Evolutionary conservation across 345 rosid species (phyloP), one percentile per base, ranked within the genome.

Genomic region (Geranium brycei): DNA sequence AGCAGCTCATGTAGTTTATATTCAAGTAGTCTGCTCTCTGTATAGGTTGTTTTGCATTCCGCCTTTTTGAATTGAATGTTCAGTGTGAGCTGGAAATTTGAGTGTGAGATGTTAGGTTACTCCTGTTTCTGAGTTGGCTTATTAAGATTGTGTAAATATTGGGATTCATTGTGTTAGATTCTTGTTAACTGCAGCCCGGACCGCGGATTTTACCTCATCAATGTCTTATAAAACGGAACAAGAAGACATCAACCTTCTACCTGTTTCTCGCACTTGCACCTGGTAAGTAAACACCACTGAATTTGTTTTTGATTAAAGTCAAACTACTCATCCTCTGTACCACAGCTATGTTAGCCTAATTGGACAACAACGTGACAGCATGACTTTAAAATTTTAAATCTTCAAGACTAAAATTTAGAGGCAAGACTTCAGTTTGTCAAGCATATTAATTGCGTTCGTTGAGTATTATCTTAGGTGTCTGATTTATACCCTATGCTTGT

Each of bases 171-270:
- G 53, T 47, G 13, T 35, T 56, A 18, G 58, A 23, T 66, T 19
- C 64, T 18, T 65, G 64, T 19, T 62, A 61, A 74, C 61, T 82
- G 85, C 86, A 90, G 95, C 80, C 91, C 31, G 97, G 96, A 66
- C 96, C 98, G 0, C 69, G 75, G 4, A 89, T 84, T 12, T 63
- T 67, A 35, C 81, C 89, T 0, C 85, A 89, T 69, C 92, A 84
- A 60, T 91, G 96, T 73, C 76, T 91, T 61, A 85, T 89, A 64
- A 87, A 67, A 77, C 78, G 95, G 77, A 81, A 77, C 72, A 84
- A 82, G 84, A 85, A 79, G 81, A 85, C 78, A 17, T 84, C 91
- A 4, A 89, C 95, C 0, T 89, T 87, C 66, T 87, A 64, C 80
- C 85, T 89, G 67, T 82, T 79, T 78, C 95, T 91, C 31, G 81